Base-by-base conservation (phyloP, 331 rosid species). In the Quercus phellos region DNA sequence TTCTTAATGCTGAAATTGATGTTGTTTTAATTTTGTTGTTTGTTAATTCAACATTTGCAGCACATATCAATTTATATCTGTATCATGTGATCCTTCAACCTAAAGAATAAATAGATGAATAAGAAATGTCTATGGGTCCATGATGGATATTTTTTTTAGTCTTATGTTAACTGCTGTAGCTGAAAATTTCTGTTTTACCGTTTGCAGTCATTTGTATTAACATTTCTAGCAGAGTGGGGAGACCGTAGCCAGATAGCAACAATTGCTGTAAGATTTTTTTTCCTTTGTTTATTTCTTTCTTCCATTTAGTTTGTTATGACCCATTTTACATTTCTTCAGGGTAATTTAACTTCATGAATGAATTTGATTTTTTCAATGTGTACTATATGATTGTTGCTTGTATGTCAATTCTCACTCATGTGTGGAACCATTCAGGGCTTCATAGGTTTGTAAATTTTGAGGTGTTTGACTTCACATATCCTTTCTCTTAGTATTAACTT, bases 221-320 rank as follows among this genome's bases (percentile, higher is more conserved):
- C 99, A 53, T 95, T 95, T 83, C 92, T 95, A 70, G 99, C 99
- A 4, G 99, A 95, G 84, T 95, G 99, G 99, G 99, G 99, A 4
- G 99, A 95, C 80, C 99, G 98, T 26, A 95, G 99, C 90, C 99
- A 95, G 86, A 95, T 95, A 83, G 99, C 99, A 1, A 95, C 99
- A 38, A 95, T 95, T 78, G 99, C 99, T 14, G 99, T 95, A 88
- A 90, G 98, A 77, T 0, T 46, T 46, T 46, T 46, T 10, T 46
- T 46, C 1, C 51, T 50, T 61, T 9, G 42, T 30, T 72, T 19
- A 4, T 3, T 10, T 79, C 11, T 74, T 43, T 24, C 14, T 58
- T 68, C 27, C 56, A 18, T 13, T 19, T 34, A 29, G 22, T 43
- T 53, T 18, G 0, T 50, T 24, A 14, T 70, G 46, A 74, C 30